Base-by-base conservation (phyloP, 169 alveolate species). In the Eimeria acervulina region DNA sequence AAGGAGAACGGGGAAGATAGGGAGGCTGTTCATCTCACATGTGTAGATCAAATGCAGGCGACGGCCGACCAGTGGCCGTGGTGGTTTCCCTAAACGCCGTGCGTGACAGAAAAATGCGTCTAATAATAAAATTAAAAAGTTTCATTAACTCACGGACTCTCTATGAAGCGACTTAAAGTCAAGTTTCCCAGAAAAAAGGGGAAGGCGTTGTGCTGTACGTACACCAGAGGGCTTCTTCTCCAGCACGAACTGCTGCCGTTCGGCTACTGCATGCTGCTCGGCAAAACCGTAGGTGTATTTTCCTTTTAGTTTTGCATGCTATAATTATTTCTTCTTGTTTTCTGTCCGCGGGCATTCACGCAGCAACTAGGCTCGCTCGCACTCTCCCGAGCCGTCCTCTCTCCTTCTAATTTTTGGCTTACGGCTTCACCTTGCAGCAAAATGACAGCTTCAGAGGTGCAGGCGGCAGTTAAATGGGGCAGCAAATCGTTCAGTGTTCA, bases 381-480 rank as follows among this genome's bases (percentile, higher is more conserved):
- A 63, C 74, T n/a, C 26, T n/a, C 15, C 15, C 15, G 10, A 63
- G 74, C 33, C 36, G 15, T n/a, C 36, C 74, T 63, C 74, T n/a
- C 13, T n/a, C 74, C 36, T 6, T 51, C 15, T 51, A 12, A 10
- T 51, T 17, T 17, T 51, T 23, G 36, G 74, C 38, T n/a, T 7
- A 26, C 38, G 74, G 6, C 38, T 63, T 63, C 74, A 12, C 26
- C 36, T 63, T 47, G 28, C 76, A 36, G 63, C 51, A 83, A 83
- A 31, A 83, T 83, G 91, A 52, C 70, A 38, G 61, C 91, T 42
- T 28, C 74, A n/a, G 91, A 83, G 91, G 91, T 83, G 74, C 91
- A 83, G 61, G 91, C 91, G 4, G 74, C 91, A 28, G 91, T 83
- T 13, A 83, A 83, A 38, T 83, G 91, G 91, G 91, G 91, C 40